Conservation (phyloP, 805 yeast species). For the Spencermartinsiella europaea region DNA sequence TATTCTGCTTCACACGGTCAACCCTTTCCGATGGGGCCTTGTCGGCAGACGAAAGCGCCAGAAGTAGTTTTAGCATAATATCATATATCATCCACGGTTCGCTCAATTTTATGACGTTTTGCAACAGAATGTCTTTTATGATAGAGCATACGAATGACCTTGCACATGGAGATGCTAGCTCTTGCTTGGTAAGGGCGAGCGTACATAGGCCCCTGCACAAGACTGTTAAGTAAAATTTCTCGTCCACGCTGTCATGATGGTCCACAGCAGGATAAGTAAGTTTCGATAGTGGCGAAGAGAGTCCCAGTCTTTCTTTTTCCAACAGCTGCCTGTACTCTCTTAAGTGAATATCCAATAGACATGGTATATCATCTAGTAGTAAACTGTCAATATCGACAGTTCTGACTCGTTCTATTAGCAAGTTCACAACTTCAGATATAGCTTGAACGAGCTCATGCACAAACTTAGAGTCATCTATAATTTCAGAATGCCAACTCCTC, state of each 20-base stretch:
- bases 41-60: background rate
- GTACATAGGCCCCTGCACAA: constrained; percentile 35
- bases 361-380: constrained; percentile 43
- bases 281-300: background rate
- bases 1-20: background rate
- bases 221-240: constrained; percentile 33
- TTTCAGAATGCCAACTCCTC: background rate
- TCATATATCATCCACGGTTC: constrained; percentile 52
- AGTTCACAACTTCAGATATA: background rate
- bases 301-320: background rate
- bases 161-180: constrained; percentile 37
- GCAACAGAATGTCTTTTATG: constrained; percentile 39
- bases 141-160: constrained; percentile 37
- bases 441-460: background rate
- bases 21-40: background rate
- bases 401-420: constrained; percentile 1
- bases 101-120: constrained; percentile 40
- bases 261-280: constrained; percentile 25
- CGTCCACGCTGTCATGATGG: constrained; percentile 25
- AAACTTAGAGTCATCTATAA: background rate
- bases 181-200: constrained; percentile 39
- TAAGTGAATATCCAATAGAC: constrained; percentile 38
- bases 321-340: constrained; percentile 25
- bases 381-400: constrained; percentile 34
- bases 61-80: constrained; percentile 30